These are phyloP conservation scores for Fagus sylvatica DNA, from an alignment of 306 rosid species.

Conservation along the genomic window DNA sequence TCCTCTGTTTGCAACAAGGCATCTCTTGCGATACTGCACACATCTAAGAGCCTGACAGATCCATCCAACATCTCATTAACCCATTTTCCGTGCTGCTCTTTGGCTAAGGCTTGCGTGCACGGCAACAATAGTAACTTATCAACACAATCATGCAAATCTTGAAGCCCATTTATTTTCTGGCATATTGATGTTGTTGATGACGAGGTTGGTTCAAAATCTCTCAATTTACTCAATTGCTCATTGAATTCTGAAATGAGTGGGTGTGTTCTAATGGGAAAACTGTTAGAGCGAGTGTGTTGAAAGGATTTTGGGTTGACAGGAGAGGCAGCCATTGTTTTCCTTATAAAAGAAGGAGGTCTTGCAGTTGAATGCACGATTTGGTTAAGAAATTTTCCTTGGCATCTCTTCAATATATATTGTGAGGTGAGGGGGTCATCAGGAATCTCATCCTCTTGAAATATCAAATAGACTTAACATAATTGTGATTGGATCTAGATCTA, in stretches of 20 bases:
- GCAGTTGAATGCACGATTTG: neutral
- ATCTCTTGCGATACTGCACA: conserved; percentile 24
- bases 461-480: conserved; percentile 27
- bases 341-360: conserved; percentile 10
- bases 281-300: conserved; percentile 42
- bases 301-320: conserved; percentile 24
- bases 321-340: conserved; percentile 36
- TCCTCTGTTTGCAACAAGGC: conserved; percentile 24
- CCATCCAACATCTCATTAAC: conserved; percentile 17
- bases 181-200: conserved; percentile 22
- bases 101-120: too few relatives aligned
- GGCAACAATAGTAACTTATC: too few relatives aligned
- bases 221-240: conserved; percentile 21
- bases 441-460: conserved; percentile 27
- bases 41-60: conserved; percentile 22
- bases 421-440: conserved; percentile 26
- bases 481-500: conserved; percentile 13
- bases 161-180: too few relatives aligned
- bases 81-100: neutral
- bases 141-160: too few relatives aligned
- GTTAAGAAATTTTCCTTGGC: neutral
- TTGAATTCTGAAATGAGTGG: conserved; percentile 37
- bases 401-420: conserved; percentile 20
- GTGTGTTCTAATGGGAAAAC: conserved; percentile 41
- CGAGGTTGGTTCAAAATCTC: conserved; percentile 19